Conservation (phyloP, 108 stramenopile species). For the Discostella stelligeroides region DNA sequence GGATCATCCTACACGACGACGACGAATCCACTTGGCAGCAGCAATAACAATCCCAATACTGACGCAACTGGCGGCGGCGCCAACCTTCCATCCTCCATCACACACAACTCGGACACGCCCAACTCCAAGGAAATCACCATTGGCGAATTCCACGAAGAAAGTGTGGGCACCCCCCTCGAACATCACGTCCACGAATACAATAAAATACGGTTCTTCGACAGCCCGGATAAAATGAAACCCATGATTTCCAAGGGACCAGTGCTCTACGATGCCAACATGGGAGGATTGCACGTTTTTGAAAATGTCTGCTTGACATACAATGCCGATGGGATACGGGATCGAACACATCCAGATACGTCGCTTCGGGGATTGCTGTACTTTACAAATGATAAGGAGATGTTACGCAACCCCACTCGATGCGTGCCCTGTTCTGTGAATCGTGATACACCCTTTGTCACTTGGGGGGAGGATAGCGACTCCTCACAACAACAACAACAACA, state of each 20-base stretch:
- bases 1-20: neutral
- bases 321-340: constrained; percentile 19
- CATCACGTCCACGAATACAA: constrained; percentile 31
- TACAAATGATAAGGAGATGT: constrained; percentile 15
- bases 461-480: too few species aligned
- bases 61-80: too few species aligned
- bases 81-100: neutral
- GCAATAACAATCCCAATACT: neutral
- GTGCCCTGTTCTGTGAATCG: constrained; percentile 25
- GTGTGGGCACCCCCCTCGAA: constrained; percentile 22
- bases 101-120: neutral
- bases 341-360: constrained; percentile 14
- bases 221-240: constrained; percentile 30
- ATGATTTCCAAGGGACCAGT: constrained; percentile 39
- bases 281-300: constrained; percentile 37
- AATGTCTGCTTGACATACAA: constrained; percentile 47
- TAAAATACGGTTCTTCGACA: constrained; percentile 32
- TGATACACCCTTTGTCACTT: too few species aligned
- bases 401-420: constrained; percentile 22
- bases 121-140: constrained; percentile 20
- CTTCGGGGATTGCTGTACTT: constrained; percentile 45
- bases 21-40: neutral
- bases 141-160: constrained; percentile 41
- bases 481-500: too few species aligned
- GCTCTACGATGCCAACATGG: constrained; percentile 13